Evolutionary conservation across 2,329 filamentous ascomycete species (phyloP).

Genomic region (Cladosporium sp.): DNA sequence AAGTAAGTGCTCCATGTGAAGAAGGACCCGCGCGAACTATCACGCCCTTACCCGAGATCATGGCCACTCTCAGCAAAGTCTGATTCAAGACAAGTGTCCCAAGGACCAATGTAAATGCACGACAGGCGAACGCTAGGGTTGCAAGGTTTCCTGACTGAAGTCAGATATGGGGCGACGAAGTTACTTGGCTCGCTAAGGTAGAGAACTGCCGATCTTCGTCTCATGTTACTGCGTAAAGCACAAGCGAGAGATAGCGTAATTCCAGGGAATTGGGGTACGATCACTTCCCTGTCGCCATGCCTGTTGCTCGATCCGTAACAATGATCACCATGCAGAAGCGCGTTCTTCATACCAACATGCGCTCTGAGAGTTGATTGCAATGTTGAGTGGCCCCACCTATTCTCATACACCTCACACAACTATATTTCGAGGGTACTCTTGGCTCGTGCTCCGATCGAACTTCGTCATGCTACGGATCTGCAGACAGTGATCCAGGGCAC

Average conservation of each 20-base stretch:
- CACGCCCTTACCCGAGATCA: neutral
- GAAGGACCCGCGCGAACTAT: neutral
- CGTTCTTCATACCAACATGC: neutral
- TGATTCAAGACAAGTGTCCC: neutral
- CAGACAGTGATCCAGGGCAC: neutral
- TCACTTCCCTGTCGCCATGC: neutral
- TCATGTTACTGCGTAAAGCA: neutral
- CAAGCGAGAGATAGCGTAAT: neutral
- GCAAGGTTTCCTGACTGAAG: neutral
- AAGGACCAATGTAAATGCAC: neutral
- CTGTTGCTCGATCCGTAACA: neutral
- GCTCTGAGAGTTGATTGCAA: neutral
- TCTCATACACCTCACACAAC: neutral
- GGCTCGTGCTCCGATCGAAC: neutral
- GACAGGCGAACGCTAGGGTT: neutral
- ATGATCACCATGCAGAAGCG: neutral
- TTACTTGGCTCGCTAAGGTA: neutral
- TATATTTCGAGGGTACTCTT: neutral
- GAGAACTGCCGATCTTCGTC: constrained; percentile 7
- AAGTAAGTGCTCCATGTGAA: neutral
- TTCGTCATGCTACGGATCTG: neutral
- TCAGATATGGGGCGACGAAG: neutral
- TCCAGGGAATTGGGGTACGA: neutral
- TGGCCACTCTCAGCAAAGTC: neutral
- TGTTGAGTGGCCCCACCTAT: neutral